Conservation (phyloP, 805 yeast species). For the Alloascoidea hylecoeti region DNA sequence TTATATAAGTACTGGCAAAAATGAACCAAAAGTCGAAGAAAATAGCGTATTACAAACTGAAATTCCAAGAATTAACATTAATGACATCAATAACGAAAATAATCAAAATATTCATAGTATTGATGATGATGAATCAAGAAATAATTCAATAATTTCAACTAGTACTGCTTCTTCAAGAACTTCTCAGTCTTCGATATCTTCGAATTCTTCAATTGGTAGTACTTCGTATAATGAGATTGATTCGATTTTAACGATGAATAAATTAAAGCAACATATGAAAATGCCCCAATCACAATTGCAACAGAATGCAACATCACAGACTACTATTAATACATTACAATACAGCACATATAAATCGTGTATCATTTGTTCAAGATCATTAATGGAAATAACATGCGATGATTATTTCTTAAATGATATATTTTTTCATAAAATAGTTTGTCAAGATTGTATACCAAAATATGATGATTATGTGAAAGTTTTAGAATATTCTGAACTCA, state of each 20-base stretch:
- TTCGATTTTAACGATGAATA: too few species aligned
- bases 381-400: neutral
- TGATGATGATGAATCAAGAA: neutral
- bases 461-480: neutral
- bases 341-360: too few species aligned
- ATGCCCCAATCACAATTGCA: neutral
- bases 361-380: neutral
- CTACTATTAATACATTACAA: too few species aligned
- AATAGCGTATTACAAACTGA: neutral
- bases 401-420: neutral
- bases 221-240: neutral
- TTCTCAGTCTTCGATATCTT: neutral
- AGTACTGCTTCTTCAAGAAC: neutral
- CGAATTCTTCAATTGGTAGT: neutral
- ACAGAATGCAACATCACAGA: too few species aligned
- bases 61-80: too few species aligned
- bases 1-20: too few species aligned
- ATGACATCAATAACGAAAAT: too few species aligned
- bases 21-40: too few species aligned
- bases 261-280: too few species aligned
- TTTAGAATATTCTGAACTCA: neutral
- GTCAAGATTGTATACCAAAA: neutral
- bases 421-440: neutral
- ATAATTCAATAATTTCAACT: neutral
- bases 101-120: too few species aligned